Conservation (phyloP, 2,329 filamentous ascomycete genomes). For the Dothistroma pini region DNA sequence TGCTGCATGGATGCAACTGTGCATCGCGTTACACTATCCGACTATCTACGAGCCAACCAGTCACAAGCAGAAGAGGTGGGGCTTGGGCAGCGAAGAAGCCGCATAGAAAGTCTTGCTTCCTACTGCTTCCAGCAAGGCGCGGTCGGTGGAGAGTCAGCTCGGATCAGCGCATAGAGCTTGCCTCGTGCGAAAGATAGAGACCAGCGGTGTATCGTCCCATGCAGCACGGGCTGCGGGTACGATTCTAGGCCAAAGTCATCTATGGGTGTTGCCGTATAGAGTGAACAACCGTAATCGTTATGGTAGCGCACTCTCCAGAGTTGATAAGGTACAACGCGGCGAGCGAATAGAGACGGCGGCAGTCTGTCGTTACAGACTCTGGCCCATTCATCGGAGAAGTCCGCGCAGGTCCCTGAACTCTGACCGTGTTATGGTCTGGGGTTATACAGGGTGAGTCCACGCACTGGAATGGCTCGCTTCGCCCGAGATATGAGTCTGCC, state of each 20-base stretch:
- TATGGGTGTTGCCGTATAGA: background rate
- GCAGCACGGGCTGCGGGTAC: background rate
- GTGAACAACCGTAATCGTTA: background rate
- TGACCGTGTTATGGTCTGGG: too few relatives aligned
- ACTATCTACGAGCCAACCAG: slow-evolving; percentile 3
- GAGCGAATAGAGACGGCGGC: background rate
- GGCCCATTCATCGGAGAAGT: too few relatives aligned
- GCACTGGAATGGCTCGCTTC: too few relatives aligned
- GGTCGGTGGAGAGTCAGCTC: too few relatives aligned
- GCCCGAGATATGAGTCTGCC: too few relatives aligned
- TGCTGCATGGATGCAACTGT: background rate
- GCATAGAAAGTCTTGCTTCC: slow-evolving; percentile 6
- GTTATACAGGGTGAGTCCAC: too few relatives aligned
- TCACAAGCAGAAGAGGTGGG: background rate
- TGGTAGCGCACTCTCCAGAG: background rate
- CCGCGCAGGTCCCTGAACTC: too few relatives aligned
- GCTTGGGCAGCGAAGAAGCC: slow-evolving; percentile 1
- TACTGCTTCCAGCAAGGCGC: background rate
- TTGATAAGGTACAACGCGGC: background rate
- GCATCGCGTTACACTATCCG: background rate
- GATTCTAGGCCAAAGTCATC: background rate
- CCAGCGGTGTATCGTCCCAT: background rate
- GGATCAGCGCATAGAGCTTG: background rate
- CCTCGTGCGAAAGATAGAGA: slow-evolving; percentile 3
- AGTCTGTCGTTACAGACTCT: background rate